Percentiles rank a stretch among this genome's conserved stretches.
These are phyloP conservation scores for Penicillium waksmanii DNA, from an alignment of 495 filamentous ascomycete species.

Conservation along the genomic window DNA sequence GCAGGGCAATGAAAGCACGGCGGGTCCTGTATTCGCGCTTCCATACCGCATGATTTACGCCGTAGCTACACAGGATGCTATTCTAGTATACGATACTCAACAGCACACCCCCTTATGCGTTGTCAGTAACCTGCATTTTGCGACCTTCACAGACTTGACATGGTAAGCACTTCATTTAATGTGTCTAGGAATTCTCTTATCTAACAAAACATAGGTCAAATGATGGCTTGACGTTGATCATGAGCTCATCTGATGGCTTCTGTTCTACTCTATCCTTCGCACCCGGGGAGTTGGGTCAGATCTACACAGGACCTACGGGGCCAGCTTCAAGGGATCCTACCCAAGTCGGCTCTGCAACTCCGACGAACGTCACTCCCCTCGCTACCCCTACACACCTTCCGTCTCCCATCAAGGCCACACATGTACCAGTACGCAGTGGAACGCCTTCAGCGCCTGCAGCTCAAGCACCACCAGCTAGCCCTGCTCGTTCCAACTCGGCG, in stretches of 20 bases:
- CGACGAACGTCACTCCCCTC: slow-evolving; percentile 63
- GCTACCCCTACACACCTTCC: slow-evolving; percentile 68
- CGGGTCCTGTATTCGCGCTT: slow-evolving; percentile 71
- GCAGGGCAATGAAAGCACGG: slow-evolving; percentile 58
- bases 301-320: slow-evolving; percentile 73
- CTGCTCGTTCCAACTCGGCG: slow-evolving; percentile 80
- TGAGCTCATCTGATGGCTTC: slow-evolving; percentile 97
- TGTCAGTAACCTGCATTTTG: slow-evolving; percentile 95
- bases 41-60: slow-evolving; percentile 96
- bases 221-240: slow-evolving; percentile 88
- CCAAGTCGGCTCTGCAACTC: slow-evolving; percentile 40
- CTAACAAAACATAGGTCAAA: slow-evolving; percentile 67
- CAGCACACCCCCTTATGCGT: slow-evolving; percentile 90
- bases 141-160: slow-evolving; percentile 93
- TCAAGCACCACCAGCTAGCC: slow-evolving; percentile 68
- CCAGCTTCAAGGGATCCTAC: slow-evolving; percentile 58
- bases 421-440: slow-evolving; percentile 44
- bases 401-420: slow-evolving; percentile 55
- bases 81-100: slow-evolving; percentile 97
- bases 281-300: slow-evolving; percentile 83
- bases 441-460: slow-evolving; percentile 33
- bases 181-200: slow-evolving; percentile 27
- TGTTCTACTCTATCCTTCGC: slow-evolving; percentile 89
- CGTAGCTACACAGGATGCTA: slow-evolving; percentile 94
- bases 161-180: slow-evolving; percentile 64